Evolutionary conservation across 352 stramenopile species (phyloP), one percentile per base, ranked within the genome.

Genomic region (Peronospora destructor): DNA sequence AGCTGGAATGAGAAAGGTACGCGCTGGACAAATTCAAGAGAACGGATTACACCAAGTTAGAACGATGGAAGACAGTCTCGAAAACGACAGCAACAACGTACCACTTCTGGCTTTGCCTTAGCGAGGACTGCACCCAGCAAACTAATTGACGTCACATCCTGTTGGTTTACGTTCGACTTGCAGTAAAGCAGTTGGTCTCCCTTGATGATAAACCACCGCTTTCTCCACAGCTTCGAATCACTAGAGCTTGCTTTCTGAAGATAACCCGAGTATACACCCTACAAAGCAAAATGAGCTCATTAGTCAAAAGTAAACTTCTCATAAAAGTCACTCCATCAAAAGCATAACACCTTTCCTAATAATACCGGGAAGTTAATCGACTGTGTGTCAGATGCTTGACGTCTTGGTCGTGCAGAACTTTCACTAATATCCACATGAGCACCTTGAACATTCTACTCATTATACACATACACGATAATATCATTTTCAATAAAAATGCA

Each of bases 171-270:
- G 26, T 83, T 76, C 0, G 76, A 87, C 53, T 93, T 93, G 61
- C 82, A 91, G 53, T 93, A 93, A 35, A 88, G 46, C 2, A 93
- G 60, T 44, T 93, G 81, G 44, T 93, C 79, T 40, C 84, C 79
- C 57, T 89, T 91, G 46, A 92, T 67, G 47, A 92, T 81, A 60
- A 92, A 92, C 82, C 82, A 92, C 11, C 82, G 78, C 57, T 84
- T 85, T 32, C 79, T 73, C 82, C 82, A 92, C 17, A 92, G 62
- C 35, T 81, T 90, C 3, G 75, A 49, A 38, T 91, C 71, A 29
- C 83, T 87, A 23, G 86, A 65, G 40, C 82, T 92, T 12, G 73
- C 78, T 48, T 92, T 92, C 48, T 92, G 80, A 39, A 92, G 59
- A 35, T 88, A 87, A 0, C 82, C 82, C 9, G 71, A 88, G 32